A percentile compares a stretch with the other conserved stretches of the same genome.
Evolutionary conservation across 352 stramenopile genomes (phyloP).

Genomic region (Discostella stelligera): DNA sequence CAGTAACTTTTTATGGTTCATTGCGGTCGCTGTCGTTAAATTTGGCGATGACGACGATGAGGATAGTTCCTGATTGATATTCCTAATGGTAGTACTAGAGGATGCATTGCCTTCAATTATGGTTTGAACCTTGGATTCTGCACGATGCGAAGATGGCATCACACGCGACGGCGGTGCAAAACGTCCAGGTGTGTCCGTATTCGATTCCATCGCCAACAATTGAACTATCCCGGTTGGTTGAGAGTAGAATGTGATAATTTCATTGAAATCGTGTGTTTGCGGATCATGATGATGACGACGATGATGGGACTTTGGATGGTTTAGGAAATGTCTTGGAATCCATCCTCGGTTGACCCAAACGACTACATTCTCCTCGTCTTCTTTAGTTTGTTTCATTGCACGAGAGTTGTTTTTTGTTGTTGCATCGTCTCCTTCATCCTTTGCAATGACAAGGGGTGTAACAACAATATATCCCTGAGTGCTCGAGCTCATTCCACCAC

Average conservation of each 20-base stretch:
- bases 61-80: not conserved
- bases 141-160: not conserved
- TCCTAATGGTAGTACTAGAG: not conserved
- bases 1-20: constrained; percentile 51
- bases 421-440: constrained; percentile 7
- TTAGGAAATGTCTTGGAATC: constrained; percentile 61
- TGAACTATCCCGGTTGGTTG: constrained; percentile 41
- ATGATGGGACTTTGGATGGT: constrained; percentile 3
- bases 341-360: constrained; percentile 78
- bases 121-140: not conserved
- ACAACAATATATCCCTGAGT: constrained; percentile 74
- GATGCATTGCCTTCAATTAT: not conserved
- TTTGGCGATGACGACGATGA: too few relatives aligned
- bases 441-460: constrained; percentile 46
- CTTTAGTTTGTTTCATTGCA: constrained; percentile 15
- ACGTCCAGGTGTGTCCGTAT: constrained; percentile 41
- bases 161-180: constrained; percentile 39
- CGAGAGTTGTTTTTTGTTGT: not conserved
- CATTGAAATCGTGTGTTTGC: constrained; percentile 3
- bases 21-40: not conserved
- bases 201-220: constrained; percentile 48
- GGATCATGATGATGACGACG: not conserved
- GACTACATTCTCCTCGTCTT: constrained; percentile 11
- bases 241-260: constrained; percentile 42
- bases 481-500: constrained; percentile 58